phyloP scores from a whole-genome alignment of 2,329 filamentous ascomycete species.

The Colletotrichum scovillei region DNA sequence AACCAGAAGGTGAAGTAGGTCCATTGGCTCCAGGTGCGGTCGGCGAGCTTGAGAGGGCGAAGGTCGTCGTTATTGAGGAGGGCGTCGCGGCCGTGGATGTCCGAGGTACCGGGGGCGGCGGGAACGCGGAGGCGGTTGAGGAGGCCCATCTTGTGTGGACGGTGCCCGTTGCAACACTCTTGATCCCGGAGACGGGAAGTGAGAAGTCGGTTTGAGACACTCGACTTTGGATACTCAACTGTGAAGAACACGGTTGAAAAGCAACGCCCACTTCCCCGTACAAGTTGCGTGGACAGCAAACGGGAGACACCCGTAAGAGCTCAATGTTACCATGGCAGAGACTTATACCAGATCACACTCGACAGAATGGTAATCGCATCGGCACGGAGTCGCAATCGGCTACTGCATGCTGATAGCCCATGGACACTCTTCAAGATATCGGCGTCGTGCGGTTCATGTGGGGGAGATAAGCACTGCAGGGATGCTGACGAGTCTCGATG shows the following conservation, averaged over 20 bases:
- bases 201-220: too few species aligned
- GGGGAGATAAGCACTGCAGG: conserved; percentile 32
- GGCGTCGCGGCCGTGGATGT: conserved; percentile 41
- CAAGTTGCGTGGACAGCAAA: background rate
- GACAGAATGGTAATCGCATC: background rate
- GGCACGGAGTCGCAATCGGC: background rate
- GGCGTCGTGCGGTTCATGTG: conserved; percentile 4
- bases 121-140: conserved; percentile 24
- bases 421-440: conserved; percentile 3
- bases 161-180: background rate
- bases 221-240: too few species aligned
- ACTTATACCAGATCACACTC: conserved; percentile 22
- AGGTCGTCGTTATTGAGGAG: conserved; percentile 55
- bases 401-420: conserved; percentile 4
- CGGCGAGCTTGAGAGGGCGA: conserved; percentile 49
- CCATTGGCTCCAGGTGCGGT: conserved; percentile 53
- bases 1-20: conserved; percentile 58
- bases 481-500: background rate
- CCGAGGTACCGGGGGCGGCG: conserved; percentile 19
- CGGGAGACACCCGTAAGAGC: background rate
- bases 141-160: conserved; percentile 7
- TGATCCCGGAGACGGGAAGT: background rate
- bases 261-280: background rate
- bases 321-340: background rate
- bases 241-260: background rate